These are phyloP conservation scores for Ophiostoma novo-ulmi DNA, from an alignment of 2,329 filamentous ascomycete species.

Conservation along the genomic window DNA sequence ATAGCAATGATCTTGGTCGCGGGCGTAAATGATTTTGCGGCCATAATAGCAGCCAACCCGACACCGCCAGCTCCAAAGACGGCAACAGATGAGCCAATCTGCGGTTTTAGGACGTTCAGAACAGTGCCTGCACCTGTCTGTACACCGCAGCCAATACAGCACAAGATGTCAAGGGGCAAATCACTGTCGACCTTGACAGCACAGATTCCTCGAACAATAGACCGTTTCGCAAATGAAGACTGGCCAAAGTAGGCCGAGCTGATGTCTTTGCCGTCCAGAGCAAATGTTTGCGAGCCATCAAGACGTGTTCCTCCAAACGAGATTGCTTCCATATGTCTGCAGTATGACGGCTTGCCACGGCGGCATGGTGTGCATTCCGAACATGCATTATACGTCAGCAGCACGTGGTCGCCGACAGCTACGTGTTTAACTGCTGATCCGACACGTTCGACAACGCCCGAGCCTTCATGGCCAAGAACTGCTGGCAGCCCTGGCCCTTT, in stretches of 20 bases:
- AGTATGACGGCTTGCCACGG: constrained; percentile 32
- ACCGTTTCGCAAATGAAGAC: constrained; percentile 18
- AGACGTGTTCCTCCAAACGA: constrained; percentile 15
- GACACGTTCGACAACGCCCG: constrained; percentile 79
- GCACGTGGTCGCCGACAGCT: constrained; percentile 34
- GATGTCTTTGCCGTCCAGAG: neutral
- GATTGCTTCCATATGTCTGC: constrained; percentile 26
- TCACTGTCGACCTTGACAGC: constrained; percentile 18
- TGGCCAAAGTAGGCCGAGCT: constrained; percentile 23
- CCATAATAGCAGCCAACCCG: constrained; percentile 39
- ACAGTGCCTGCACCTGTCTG: constrained; percentile 43
- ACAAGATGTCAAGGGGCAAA: constrained; percentile 32
- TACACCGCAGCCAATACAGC: constrained; percentile 41
- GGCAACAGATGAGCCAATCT: constrained; percentile 31
- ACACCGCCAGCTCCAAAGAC: constrained; percentile 41
- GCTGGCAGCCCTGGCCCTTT: constrained; percentile 12
- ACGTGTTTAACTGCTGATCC: constrained; percentile 37
- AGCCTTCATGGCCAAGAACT: constrained; percentile 40
- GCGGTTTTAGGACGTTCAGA: constrained; percentile 29
- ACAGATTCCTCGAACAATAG: constrained; percentile 14
- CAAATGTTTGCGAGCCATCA: constrained; percentile 9
- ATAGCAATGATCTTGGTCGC: constrained; percentile 40
- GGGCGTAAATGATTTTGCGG: constrained; percentile 33
- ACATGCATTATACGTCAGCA: constrained; percentile 36
- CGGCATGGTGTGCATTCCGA: constrained; percentile 33